Base-by-base conservation (phyloP, 1,284 basidiomycete species). In the Heterobasidion parviporum region DNA sequence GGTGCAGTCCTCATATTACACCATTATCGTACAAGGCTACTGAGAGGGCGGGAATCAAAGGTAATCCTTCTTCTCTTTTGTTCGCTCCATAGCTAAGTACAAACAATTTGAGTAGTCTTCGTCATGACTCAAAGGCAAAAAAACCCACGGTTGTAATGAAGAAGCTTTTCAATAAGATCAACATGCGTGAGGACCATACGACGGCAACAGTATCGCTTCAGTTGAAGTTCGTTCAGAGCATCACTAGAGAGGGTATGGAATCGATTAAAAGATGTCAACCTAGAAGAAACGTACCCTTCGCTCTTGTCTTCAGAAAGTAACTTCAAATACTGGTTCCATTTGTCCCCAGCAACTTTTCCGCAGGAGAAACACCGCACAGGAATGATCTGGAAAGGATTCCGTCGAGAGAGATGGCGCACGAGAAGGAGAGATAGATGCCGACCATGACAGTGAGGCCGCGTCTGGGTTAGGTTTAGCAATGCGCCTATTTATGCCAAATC, bases 161-260 rank as follows among this genome's bases (percentile, higher is more conserved):
- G 76, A 16, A 97, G 79, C 72, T 97, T 98, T 72, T 98, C 95
- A 63, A 98, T 97, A 59, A 98, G 78, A 72, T 98, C 95, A 59
- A 98, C 94, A 69, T 99, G 96, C 0, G 95, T 98, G 55, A 98
- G 75, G 10, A 99, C 92, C 96, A 99, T 98, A 55, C 96, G 82
- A 50, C 96, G 81, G 72, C 96, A 98, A 73, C 95, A 98, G 71
- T 98, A 98, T 57, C 96, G 78, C 71, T 93, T 95, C 56, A 98
- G 75, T 61, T 94, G 90, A 5, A 98, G 78, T 64, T 90, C 86
- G 62, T 97, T 94, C 54, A 98, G 80, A 8, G 95, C 95, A 59
- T 98, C 94, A 63, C 95, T 92, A 38, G 14, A 38, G 51, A 44
- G 43, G 8, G 4, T 26, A 26, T 26, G 26, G 26, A 26, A 26